A percentile compares a stretch with the other conserved stretches of the same genome.
phyloP scores from a whole-genome alignment of 345 rosid species.

The Salix dunnii region DNA sequence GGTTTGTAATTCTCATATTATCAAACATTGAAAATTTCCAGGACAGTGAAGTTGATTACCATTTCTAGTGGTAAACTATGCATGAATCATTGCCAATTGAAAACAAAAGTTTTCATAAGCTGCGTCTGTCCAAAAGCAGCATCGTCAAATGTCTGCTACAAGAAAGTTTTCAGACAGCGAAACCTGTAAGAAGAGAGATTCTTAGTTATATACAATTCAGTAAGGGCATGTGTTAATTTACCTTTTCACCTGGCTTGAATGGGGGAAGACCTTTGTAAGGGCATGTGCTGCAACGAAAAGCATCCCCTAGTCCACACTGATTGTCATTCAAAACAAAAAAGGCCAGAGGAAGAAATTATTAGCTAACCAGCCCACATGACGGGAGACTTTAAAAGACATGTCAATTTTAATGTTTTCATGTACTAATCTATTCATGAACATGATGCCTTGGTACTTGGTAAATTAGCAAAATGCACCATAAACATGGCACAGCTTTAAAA shows the following conservation, averaged over 20 bases:
- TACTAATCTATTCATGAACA: not conserved
- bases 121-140: not conserved
- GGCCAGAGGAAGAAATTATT: not conserved
- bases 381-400: not conserved
- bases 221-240: conserved; percentile 28
- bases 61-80: not conserved
- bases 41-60: not conserved
- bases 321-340: not conserved
- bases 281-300: conserved; percentile 91
- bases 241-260: conserved; percentile 93
- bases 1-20: not conserved
- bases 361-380: not conserved
- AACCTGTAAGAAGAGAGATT: conserved; percentile 46
- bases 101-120: not conserved
- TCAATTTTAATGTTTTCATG: not conserved
- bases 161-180: conserved; percentile 73
- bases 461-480: not conserved
- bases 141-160: conserved; percentile 59
- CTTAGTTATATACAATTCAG: not conserved
- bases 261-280: conserved; percentile 93
- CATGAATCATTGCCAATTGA: not conserved
- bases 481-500: no score
- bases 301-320: conserved; percentile 97
- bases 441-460: not conserved
- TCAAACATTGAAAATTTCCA: not conserved